Percentiles rank a stretch among this genome's conserved stretches.
Evolutionary conservation across 441 rosid species (phyloP).

Genomic region (Erodium texanum): DNA sequence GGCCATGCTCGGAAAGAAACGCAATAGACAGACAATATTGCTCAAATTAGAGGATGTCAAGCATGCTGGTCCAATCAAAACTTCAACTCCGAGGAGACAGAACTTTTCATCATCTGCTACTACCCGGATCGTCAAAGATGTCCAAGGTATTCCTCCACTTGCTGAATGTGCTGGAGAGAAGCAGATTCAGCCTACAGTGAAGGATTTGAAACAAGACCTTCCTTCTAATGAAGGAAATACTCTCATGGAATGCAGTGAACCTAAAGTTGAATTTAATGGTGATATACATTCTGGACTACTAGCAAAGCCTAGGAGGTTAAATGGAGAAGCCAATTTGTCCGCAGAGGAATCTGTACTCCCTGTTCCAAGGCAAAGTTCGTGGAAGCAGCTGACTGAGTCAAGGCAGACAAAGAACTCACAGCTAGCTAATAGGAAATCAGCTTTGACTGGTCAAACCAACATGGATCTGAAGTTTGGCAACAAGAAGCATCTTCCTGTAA

Average conservation of each 20-base stretch:
- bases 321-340: constrained; percentile 46
- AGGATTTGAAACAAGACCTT: constrained; percentile 54
- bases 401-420: constrained; percentile 46
- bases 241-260: constrained; percentile 37
- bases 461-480: constrained; percentile 53
- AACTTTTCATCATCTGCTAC: constrained; percentile 44
- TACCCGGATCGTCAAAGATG: constrained; percentile 78
- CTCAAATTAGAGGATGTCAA: constrained; percentile 85
- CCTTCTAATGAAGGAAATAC: constrained; percentile 43
- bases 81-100: constrained; percentile 75
- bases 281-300: constrained; percentile 41
- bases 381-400: constrained; percentile 67
- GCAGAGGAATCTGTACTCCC: constrained; percentile 42
- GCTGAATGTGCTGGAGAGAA: constrained; percentile 50
- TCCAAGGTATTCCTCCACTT: constrained; percentile 36
- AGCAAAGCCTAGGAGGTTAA: constrained; percentile 51
- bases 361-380: constrained; percentile 68
- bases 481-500: constrained; percentile 57
- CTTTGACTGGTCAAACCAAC: constrained; percentile 42
- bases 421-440: constrained; percentile 47
- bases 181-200: constrained; percentile 28
- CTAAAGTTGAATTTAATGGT: constrained; percentile 57
- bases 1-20: constrained; percentile 94
- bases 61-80: constrained; percentile 70
- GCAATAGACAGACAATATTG: constrained; percentile 84